Base-by-base conservation (phyloP, 2,329 filamentous ascomycete species). In the Penicillium sp. region DNA sequence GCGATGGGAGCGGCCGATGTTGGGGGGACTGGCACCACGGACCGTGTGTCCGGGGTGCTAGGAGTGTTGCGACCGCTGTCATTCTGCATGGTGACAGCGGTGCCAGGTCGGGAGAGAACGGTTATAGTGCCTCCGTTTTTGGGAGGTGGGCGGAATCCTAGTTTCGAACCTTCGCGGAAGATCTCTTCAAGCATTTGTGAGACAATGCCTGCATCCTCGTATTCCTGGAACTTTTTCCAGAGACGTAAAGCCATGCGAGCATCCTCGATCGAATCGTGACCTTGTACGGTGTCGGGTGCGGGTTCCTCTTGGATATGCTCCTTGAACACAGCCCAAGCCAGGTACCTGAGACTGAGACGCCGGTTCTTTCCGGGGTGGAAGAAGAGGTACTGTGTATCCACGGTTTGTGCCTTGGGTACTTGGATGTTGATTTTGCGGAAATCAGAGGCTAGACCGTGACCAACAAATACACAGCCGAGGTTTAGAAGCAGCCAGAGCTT, bases 401-500 rank as follows among this genome's bases (percentile, higher is more conserved):
- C 91, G 37, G 96, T 89, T 73, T 99, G 94, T 4, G 85, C 77
- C 71, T 89, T 90, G 1, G 95, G 94, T 0, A 99, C 89, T 73
- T 97, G 91, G 56, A 99, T 97, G 74, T 99, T 99, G 77, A 96
- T 96, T 56, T 96, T 96, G 53, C 94, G 91, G 78, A 99, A 97
- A 75, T 99, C 94, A 67, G 94, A 93, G 65, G 91, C 91, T 42
- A 99, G 81, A 4, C 93, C 93, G 70, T 99, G 94, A 2, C 94
- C 94, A 6, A 99, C 84, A 72, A 99, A 99, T 62, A 90, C 86
- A 76, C 92, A 96, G 48, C 94, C 94, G 0, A 97, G 82, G 71
- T 99, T 99, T 33, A 99, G 84, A 19, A 99, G 82, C 17, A 97
- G 85, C 95, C 95, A 99, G 31, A 99, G 86, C 74, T 97, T 97